Conservation (phyloP, 192 early-diverging fungal genomes). For the Geranomyces michiganensis region DNA sequence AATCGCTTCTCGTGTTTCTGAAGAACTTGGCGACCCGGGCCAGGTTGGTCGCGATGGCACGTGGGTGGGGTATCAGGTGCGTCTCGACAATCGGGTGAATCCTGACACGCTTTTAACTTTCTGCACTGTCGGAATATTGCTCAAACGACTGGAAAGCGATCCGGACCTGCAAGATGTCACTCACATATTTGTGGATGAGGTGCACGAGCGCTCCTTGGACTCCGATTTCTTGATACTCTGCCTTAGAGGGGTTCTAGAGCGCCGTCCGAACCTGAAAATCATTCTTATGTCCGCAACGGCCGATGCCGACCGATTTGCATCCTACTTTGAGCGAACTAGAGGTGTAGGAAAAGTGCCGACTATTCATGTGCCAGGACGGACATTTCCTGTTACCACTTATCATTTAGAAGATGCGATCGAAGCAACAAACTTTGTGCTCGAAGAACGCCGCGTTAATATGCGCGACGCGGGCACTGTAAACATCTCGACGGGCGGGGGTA, state of each 20-base stretch:
- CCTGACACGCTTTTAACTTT: conserved; percentile 67
- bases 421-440: conserved; percentile 46
- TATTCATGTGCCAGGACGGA: conserved; percentile 60
- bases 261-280: conserved; percentile 40
- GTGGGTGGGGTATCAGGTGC: conserved; percentile 76
- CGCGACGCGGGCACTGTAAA: conserved; percentile 37
- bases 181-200: conserved; percentile 78
- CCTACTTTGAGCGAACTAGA: conserved; percentile 44
- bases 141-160: conserved; percentile 70
- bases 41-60: conserved; percentile 50
- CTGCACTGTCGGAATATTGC: conserved; percentile 77
- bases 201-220: conserved; percentile 77
- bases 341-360: conserved; percentile 21
- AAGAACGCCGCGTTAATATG: conserved; percentile 45
- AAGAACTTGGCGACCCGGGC: conserved; percentile 69
- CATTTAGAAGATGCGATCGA: conserved; percentile 75
- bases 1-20: conserved; percentile 73
- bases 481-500: conserved; percentile 53
- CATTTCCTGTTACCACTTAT: conserved; percentile 52
- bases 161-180: conserved; percentile 58
- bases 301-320: conserved; percentile 56
- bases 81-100: conserved; percentile 60
- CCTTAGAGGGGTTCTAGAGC: conserved; percentile 52
- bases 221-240: conserved; percentile 75
- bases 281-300: conserved; percentile 80